Evolutionary conservation across 768 basidiomycete species (phyloP).

Genomic region (Amanita molliuscula): DNA sequence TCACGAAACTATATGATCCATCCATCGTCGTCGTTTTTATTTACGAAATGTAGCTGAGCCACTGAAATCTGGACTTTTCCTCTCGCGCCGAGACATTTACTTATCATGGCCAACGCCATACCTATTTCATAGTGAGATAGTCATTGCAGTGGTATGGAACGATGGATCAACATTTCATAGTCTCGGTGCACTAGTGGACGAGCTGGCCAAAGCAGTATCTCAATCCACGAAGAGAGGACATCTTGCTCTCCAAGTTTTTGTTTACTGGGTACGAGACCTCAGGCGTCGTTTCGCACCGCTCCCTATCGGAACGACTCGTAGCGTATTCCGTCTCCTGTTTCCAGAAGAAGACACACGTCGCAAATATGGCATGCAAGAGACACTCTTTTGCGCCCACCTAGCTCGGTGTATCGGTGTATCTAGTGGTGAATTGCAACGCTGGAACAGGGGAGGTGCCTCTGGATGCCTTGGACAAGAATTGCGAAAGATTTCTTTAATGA

Average conservation of each 20-base stretch:
- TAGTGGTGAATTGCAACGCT: conserved; percentile 20
- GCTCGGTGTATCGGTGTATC: conserved; percentile 35
- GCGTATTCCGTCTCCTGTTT: conserved; percentile 70
- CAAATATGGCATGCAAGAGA: conserved; percentile 68
- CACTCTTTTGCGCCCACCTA: conserved; percentile 41
- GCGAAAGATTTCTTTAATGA: conserved; percentile 25
- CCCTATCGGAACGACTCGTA: conserved; percentile 41
- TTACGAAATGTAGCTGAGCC: background rate
- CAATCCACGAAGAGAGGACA: conserved; percentile 16
- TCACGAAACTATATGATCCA: conserved; percentile 1
- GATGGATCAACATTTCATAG: conserved; percentile 15
- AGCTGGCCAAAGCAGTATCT: conserved; percentile 28
- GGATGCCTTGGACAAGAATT: conserved; percentile 73
- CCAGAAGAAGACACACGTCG: conserved; percentile 69
- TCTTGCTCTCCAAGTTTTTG: conserved; percentile 30
- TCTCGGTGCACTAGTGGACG: conserved; percentile 38
- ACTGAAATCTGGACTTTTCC: too few relatives aligned
- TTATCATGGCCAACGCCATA: conserved; percentile 6
- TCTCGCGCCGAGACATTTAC: background rate
- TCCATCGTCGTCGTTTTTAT: background rate
- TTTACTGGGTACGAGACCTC: conserved; percentile 34
- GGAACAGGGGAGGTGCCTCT: conserved; percentile 30
- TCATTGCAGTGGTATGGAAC: background rate
- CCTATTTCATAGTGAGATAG: conserved; percentile 20
- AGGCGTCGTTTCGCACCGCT: conserved; percentile 34